phyloP scores from a whole-genome alignment of 371 early-diverging fungal species.

The Paraphysoderma sedebokerense region DNA sequence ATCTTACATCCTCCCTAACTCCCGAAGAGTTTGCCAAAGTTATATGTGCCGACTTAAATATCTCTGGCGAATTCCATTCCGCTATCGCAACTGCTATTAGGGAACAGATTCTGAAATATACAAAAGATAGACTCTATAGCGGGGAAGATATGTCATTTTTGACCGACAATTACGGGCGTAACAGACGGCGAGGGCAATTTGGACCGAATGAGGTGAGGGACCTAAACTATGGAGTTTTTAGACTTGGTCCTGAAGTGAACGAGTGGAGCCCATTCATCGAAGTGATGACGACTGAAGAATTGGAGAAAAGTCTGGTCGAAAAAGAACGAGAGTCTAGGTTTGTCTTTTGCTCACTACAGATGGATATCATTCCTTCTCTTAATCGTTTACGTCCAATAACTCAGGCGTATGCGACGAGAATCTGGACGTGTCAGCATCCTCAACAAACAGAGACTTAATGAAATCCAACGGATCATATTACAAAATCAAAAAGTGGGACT shows the following conservation, averaged over 20 bases:
- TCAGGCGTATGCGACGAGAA: conserved; percentile 7
- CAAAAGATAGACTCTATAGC: conserved; percentile 42
- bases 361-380: background rate
- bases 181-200: background rate
- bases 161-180: conserved; percentile 14
- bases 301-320: conserved; percentile 57
- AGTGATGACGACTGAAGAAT: conserved; percentile 54
- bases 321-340: conserved; percentile 65
- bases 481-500: too few relatives aligned
- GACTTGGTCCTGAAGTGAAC: conserved; percentile 44
- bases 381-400: background rate
- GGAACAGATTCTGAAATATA: conserved; percentile 58
- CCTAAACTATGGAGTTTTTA: conserved; percentile 22
- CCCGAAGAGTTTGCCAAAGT: conserved; percentile 75
- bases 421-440: too few relatives aligned
- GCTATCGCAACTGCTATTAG: conserved; percentile 75
- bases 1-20: conserved; percentile 29
- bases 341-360: conserved; percentile 1
- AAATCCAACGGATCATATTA: too few relatives aligned
- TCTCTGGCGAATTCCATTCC: conserved; percentile 79
- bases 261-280: conserved; percentile 69
- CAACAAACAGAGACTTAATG: too few relatives aligned
- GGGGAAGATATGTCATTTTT: conserved; percentile 4
- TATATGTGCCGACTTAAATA: conserved; percentile 64
- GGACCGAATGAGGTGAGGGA: conserved; percentile 8